Evolutionary conservation across 2,329 filamentous ascomycete genomes (phyloP), one percentile per base, ranked within the genome.

Genomic region (Xylaria hypoxylon): DNA sequence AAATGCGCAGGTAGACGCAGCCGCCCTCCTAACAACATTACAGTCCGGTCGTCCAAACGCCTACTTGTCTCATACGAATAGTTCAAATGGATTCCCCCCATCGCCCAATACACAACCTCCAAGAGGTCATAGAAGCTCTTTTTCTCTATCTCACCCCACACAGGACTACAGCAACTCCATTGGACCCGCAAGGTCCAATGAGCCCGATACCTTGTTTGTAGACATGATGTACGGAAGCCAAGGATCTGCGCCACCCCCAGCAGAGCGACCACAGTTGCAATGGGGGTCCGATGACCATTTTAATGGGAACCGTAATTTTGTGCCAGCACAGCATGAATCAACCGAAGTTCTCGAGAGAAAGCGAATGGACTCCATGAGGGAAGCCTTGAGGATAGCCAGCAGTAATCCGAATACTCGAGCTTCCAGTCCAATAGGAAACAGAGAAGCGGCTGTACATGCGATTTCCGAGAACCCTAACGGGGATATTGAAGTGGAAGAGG

Each of bases 211-310:
- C 48, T 77, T 79, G 5, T 82, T 84, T 64, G 74, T 78, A 7
- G 77, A 82, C 51, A 83, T 81, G 80, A 78, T 82, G 67, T 81
- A 79, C 67, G 79, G 78, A 11, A 69, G 67, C 40, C 64, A 69
- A 47, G 59, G 68, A 53, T 38, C 69, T 50, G 28, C 28, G 24
- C 71, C 71, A 56, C 59, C 68, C 78, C 66, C 77, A 78, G 65
- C 78, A 77, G 73, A 78, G 78, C 40, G 79, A 75, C 59, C 76
- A 78, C 64, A 85, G 59, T 81, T 91, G 50, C 86, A 87, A 68
- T 92, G 88, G 86, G 90, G 90, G 10, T 90, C 90, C 0, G 90
- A 93, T 76, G 77, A 84, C n/a, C 87, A 82, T 64, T 93, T 93
- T 75, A 84, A 80, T 67, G 77, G 79, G 24, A 76, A 83, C 5